Conservation (phyloP, 345 rosid genomes). For the Cardiospermum halicacabum region DNA sequence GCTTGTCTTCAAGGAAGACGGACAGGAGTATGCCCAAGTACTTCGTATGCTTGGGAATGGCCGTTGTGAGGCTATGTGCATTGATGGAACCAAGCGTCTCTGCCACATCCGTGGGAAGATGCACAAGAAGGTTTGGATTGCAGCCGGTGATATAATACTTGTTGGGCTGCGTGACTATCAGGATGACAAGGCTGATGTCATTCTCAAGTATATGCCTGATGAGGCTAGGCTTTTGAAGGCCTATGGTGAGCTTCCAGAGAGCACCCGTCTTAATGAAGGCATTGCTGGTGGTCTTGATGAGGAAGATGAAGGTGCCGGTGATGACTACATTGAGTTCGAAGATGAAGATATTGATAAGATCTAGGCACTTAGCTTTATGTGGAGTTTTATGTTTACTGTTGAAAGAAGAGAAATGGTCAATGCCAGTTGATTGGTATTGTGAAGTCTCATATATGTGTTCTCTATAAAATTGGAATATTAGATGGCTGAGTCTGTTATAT, state of each 20-base stretch:
- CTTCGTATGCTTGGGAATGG: constrained; percentile 76
- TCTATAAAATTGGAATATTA: not conserved
- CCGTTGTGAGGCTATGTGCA: constrained; percentile 66
- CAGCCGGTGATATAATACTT: constrained; percentile 73
- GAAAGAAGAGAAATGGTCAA: not conserved
- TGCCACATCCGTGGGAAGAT: constrained; percentile 82
- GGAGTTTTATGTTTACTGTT: constrained; percentile 5
- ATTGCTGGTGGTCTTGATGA: constrained; percentile 57
- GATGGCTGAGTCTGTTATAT: constrained; percentile 3
- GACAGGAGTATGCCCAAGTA: constrained; percentile 71
- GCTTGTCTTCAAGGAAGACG: constrained; percentile 75
- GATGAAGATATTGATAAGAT: constrained; percentile 82
- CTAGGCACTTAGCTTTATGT: constrained; percentile 19
- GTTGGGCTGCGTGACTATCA: constrained; percentile 76
- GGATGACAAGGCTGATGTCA: constrained; percentile 83
- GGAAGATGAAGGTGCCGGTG: constrained; percentile 47
- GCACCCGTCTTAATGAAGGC: constrained; percentile 62
- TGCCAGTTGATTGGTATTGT: constrained; percentile 11
- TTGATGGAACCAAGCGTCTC: constrained; percentile 56
- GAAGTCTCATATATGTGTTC: constrained; percentile 8
- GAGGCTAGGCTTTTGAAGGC: constrained; percentile 80
- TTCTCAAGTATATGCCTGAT: constrained; percentile 78
- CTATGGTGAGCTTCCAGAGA: constrained; percentile 72
- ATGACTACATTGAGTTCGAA: constrained; percentile 71
- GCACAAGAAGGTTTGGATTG: constrained; percentile 90